Conservation (phyloP, 1,284 basidiomycete genomes). For the Rhizoctonia solani region DNA sequence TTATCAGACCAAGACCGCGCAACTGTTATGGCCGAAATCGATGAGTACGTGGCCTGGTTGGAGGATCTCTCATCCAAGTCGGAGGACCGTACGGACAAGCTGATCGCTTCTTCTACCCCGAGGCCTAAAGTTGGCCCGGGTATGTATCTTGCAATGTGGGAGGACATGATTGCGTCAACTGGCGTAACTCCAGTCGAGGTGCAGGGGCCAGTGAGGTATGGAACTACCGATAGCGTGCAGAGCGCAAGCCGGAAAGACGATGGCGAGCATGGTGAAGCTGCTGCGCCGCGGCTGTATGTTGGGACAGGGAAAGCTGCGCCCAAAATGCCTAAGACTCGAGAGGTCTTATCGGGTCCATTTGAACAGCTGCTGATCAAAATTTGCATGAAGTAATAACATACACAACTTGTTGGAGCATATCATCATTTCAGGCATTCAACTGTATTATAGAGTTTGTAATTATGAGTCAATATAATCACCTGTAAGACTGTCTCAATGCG, state of each 20-base stretch:
- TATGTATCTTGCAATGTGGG: conserved; percentile 22
- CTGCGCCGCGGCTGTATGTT: conserved; percentile 2
- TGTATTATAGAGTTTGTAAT: conserved; percentile 29
- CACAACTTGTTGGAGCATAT: too few species aligned
- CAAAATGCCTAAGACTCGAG: not conserved
- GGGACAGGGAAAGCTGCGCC: conserved; percentile 23
- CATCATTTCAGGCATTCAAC: too few species aligned
- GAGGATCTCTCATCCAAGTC: conserved; percentile 1
- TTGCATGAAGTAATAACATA: conserved; percentile 17
- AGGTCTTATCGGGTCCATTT: not conserved
- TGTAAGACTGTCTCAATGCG: not conserved
- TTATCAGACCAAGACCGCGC: not conserved
- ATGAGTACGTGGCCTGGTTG: conserved; percentile 14
- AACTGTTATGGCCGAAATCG: conserved; percentile 5
- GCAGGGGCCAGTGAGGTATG: conserved; percentile 24
- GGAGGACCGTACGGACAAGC: not conserved
- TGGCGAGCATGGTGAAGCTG: conserved; percentile 7
- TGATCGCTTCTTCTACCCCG: not conserved
- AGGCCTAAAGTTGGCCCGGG: conserved; percentile 17
- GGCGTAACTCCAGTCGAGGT: conserved; percentile 24
- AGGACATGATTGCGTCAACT: conserved; percentile 30
- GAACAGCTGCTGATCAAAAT: conserved; percentile 11
- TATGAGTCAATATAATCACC: not conserved
- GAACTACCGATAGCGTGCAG: conserved; percentile 24
- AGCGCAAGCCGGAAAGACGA: conserved; percentile 13